Conservation (phyloP, 495 filamentous ascomycete species). For the Aspergillus campestris region DNA sequence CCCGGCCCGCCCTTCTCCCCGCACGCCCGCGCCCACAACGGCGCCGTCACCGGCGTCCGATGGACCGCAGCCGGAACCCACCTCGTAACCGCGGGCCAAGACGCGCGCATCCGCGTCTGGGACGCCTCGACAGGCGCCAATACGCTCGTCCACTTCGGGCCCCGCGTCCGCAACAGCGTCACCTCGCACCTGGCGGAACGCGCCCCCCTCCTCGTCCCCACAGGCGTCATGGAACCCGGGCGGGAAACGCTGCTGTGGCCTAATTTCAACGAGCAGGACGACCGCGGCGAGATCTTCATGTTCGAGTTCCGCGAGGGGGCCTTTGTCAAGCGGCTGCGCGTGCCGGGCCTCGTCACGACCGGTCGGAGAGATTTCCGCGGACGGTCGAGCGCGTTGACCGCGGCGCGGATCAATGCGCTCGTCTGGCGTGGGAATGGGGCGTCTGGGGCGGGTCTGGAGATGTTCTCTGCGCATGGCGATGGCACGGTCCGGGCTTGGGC, state of each 20-base stretch:
- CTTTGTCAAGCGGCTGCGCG: slow-evolving; percentile 59
- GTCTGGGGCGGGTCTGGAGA: slow-evolving; percentile 36
- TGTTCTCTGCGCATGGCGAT: slow-evolving; percentile 47
- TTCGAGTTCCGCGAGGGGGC: slow-evolving; percentile 67
- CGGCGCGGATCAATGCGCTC: slow-evolving; percentile 57
- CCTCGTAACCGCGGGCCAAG: slow-evolving; percentile 72
- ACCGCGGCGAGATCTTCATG: slow-evolving; percentile 54
- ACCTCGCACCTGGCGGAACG: slow-evolving; percentile 50
- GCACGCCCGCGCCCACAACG: slow-evolving; percentile 57
- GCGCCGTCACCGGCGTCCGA: slow-evolving; percentile 69
- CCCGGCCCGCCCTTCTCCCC: slow-evolving; percentile 40
- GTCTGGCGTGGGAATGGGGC: slow-evolving; percentile 56
- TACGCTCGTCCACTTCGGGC: slow-evolving; percentile 74
- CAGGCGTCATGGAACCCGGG: slow-evolving; percentile 36
- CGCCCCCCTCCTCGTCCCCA: slow-evolving; percentile 53
- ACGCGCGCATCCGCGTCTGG: slow-evolving; percentile 78
- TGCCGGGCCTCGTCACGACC: slow-evolving; percentile 44
- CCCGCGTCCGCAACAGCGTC: slow-evolving; percentile 56
- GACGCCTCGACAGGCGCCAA: slow-evolving; percentile 70
- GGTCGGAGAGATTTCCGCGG: slow-evolving; percentile 24
- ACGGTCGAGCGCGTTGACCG: slow-evolving; percentile 27
- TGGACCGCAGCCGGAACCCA: slow-evolving; percentile 73
- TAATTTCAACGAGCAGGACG: slow-evolving; percentile 57
- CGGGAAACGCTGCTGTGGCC: slow-evolving; percentile 65
- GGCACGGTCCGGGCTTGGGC: slow-evolving; percentile 45